These are phyloP conservation scores for Piper longum DNA, from an alignment of 164 flowering plant genomes.

Conservation along the genomic window DNA sequence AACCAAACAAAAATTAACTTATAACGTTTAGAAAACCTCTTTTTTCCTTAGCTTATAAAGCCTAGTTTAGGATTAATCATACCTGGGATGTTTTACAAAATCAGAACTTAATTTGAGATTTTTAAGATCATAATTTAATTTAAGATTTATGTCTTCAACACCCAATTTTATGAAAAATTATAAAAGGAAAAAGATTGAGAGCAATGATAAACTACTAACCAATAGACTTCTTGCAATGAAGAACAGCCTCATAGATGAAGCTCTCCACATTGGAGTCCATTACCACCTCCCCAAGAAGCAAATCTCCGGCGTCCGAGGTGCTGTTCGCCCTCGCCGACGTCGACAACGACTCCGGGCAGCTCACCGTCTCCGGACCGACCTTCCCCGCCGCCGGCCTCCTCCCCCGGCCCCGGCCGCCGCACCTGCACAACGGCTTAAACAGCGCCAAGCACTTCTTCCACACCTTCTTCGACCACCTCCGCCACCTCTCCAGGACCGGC, in stretches of 20 bases:
- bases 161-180: no score
- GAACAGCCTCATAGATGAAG: slow-evolving; percentile 54
- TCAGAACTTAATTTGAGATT: no score
- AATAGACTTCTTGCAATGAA: slow-evolving; percentile 60
- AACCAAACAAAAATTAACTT: background rate
- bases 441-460: slow-evolving; percentile 19
- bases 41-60: no score
- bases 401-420: background rate
- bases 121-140: no score
- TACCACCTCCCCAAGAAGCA: slow-evolving; percentile 3
- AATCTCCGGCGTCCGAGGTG: slow-evolving; percentile 7
- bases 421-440: slow-evolving; percentile 10
- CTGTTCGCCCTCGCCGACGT: slow-evolving; percentile 13
- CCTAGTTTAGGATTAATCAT: no score
- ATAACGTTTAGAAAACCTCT: no score
- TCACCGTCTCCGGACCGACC: background rate
- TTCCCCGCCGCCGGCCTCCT: background rate
- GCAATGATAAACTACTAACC: slow-evolving; percentile 10
- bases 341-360: background rate
- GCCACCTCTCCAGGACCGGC: slow-evolving; percentile 9
- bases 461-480: slow-evolving; percentile 13
- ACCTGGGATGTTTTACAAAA: no score
- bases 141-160: no score
- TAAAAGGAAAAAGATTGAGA: background rate
- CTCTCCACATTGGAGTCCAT: slow-evolving; percentile 21